Evolutionary conservation across 441 rosid genomes (phyloP), one percentile per base, ranked within the genome.

Genomic region (Euphorbia schlechtendalii): DNA sequence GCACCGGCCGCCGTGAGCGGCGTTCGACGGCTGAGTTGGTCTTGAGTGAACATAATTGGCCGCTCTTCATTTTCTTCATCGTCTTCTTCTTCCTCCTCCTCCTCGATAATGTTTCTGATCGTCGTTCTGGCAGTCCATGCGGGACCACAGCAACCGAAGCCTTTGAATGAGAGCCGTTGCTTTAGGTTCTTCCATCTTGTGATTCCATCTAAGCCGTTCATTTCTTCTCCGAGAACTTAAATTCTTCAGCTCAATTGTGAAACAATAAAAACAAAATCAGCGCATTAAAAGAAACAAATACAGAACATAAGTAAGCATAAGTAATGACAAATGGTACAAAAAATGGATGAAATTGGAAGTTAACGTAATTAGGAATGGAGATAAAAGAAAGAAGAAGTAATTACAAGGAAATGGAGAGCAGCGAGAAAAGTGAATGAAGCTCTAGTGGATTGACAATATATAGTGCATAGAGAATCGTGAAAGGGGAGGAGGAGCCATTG

Each of bases 101-200:
- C 63, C 4, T 62, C 70, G 2, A 64, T 67, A 51, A 76, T 64
- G 48, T 69, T 67, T 18, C 59, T 57, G 38, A 74, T 70, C 5
- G 74, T 68, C 13, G 78, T 52, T 14, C 49, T 56, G 53, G 77
- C 59, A 25, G 69, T 65, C 79, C 83, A 79, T 8, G 68, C 40
- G 69, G 74, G 71, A 32, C 87, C 87, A 63, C 89, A 84, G 76
- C 92, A 86, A 4, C 87, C 82, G 43, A 86, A 67, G 4, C 80
- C 80, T 72, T 74, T 82, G 59, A 76, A 77, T 32, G 82, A 80
- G 0, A 86, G 73, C 74, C 80, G 68, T 49, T 75, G 83, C 75
- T 81, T 84, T 7, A 69, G 52, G 18, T 7, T 64, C 69, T 60
- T 68, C 73, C 76, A 73, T 25, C 30, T 21, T 17, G 66, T 20